These are phyloP conservation scores for Cyclotella atomus DNA, from an alignment of 108 stramenopile genomes.

Conservation along the genomic window DNA sequence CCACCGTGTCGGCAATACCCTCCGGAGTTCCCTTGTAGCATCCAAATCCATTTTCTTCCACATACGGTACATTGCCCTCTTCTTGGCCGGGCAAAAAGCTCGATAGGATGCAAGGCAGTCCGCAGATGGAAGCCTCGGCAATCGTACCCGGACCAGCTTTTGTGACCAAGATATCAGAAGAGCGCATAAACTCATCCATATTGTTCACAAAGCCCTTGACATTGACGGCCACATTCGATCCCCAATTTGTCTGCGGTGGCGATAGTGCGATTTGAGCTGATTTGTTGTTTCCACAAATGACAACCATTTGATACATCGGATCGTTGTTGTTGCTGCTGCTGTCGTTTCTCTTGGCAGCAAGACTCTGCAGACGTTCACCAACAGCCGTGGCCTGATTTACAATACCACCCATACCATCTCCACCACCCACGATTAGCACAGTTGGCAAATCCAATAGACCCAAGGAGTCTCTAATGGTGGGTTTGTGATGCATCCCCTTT, in stretches of 20 bases:
- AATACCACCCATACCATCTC: slow-evolving; percentile 96
- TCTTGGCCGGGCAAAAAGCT: slow-evolving; percentile 95
- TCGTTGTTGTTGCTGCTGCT: slow-evolving; percentile 1
- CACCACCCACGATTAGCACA: slow-evolving; percentile 93
- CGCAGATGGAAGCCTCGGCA: slow-evolving; percentile 94
- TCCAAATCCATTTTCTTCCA: slow-evolving; percentile 90
- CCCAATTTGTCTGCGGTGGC: slow-evolving; percentile 51
- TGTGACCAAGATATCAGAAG: slow-evolving; percentile 84
- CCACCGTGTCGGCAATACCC: slow-evolving; percentile 87
- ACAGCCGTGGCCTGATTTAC: slow-evolving; percentile 77
- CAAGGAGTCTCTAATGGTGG: slow-evolving; percentile 58
- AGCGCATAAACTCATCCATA: slow-evolving; percentile 97
- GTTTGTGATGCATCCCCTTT: slow-evolving; percentile 48
- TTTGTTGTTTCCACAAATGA: slow-evolving; percentile 95
- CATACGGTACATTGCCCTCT: slow-evolving; percentile 93
- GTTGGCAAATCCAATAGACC: slow-evolving; percentile 77
- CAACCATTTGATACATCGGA: slow-evolving; percentile 85
- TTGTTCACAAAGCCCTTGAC: slow-evolving; percentile 92
- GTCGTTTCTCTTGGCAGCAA: slow-evolving; percentile 46
- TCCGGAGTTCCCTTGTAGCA: slow-evolving; percentile 75
- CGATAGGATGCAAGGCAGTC: slow-evolving; percentile 93
- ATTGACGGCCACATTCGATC: slow-evolving; percentile 55
- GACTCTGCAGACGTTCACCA: slow-evolving; percentile 57
- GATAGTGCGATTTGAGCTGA: slow-evolving; percentile 57
- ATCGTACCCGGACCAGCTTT: slow-evolving; percentile 98